Percentiles rank a stretch among this genome's conserved stretches.
Conservation (phyloP, 352 stramenopile genomes). For the Pythium insidiosum region DNA sequence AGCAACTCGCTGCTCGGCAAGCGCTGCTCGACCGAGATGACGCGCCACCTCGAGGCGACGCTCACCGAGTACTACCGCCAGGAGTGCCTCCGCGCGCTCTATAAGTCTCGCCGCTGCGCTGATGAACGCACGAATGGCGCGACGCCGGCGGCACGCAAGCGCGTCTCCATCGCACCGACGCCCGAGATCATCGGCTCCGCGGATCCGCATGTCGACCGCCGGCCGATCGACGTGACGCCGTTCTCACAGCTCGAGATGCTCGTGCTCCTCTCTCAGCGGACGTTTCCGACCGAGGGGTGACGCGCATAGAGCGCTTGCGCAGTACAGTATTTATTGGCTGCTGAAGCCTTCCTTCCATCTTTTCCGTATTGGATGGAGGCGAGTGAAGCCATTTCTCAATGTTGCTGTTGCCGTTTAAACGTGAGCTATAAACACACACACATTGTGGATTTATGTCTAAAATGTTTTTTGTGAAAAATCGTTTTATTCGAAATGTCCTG, state of each 20-base stretch:
- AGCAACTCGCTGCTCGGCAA: constrained; percentile 51
- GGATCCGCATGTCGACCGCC: constrained; percentile 62
- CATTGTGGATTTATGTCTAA: no score
- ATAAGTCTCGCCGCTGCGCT: no score
- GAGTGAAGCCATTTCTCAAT: no score
- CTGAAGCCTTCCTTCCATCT: no score
- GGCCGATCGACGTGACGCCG: constrained; percentile 67
- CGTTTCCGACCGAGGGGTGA: constrained; percentile 35
- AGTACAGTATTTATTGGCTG: no score
- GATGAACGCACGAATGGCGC: no score
- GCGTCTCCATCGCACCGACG: constrained; percentile 53
- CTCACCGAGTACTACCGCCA: constrained; percentile 81
- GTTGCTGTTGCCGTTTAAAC: no score
- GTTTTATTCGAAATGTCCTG: no score
- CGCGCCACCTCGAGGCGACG: constrained; percentile 46
- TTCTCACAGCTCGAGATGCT: constrained; percentile 70
- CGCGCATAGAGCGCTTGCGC: no score
- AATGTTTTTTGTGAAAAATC: no score
- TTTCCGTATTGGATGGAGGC: no score
- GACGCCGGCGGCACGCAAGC: constrained; percentile 21
- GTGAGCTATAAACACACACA: no score
- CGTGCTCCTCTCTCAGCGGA: constrained; percentile 63
- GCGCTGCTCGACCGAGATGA: constrained; percentile 55
- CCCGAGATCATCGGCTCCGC: constrained; percentile 67
- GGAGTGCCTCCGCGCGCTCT: constrained; percentile 68